Evolutionary conservation across 306 rosid species (phyloP).

Genomic region (Bauhinia variegata): DNA sequence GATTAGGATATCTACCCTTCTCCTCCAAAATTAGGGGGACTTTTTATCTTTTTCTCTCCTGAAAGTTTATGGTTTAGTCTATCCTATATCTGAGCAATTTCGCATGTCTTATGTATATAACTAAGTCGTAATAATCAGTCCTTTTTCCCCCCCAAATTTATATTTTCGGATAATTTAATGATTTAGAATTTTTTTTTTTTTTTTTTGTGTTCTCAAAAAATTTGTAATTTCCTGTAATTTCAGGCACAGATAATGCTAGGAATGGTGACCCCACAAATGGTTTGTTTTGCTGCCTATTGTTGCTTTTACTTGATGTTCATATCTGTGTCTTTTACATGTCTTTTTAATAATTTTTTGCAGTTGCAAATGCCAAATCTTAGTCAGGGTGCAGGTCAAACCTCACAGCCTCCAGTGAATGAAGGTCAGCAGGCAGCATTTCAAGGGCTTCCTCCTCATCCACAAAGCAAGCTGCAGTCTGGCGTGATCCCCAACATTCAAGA

Average conservation of each 20-base stretch:
- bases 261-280: constrained; percentile 92
- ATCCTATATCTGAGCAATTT: neutral
- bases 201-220: neutral
- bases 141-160: constrained; percentile 9
- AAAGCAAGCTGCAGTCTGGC: constrained; percentile 57
- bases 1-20: neutral
- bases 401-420: constrained; percentile 56
- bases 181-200: no score
- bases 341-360: constrained; percentile 47
- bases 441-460: constrained; percentile 48
- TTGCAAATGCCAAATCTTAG: constrained; percentile 80
- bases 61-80: neutral
- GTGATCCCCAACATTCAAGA: constrained; percentile 64
- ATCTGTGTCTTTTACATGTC: neutral
- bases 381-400: constrained; percentile 65
- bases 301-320: constrained; percentile 19
- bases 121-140: neutral
- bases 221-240: constrained; percentile 36
- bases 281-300: constrained; percentile 44
- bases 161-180: constrained; percentile 4
- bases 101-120: neutral
- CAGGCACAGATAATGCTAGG: constrained; percentile 99
- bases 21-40: constrained; percentile 4
- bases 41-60: constrained; percentile 22
- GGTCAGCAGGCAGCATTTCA: constrained; percentile 52